Evolutionary conservation across 192 early-diverging fungal genomes (phyloP).

Genomic region (Entomortierella parvispora): DNA sequence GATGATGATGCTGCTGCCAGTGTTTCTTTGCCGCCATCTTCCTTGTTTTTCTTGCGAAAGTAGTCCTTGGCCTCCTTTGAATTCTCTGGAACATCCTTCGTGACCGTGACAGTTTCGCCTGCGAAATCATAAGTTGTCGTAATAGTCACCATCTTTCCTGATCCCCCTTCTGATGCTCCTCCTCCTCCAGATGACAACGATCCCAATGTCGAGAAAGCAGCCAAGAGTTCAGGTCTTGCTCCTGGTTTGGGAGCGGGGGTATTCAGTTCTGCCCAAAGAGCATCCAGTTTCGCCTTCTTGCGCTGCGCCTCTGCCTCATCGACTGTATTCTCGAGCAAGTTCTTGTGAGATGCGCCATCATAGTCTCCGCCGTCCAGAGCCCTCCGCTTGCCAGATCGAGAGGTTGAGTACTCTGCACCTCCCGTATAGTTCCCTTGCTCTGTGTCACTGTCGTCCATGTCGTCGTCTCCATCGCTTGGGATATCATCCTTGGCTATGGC

Average conservation of each 20-base stretch:
- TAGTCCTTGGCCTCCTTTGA: conserved; percentile 50
- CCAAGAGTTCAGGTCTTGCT: background rate
- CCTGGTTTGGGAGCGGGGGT: conserved; percentile 14
- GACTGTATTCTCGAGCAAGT: background rate
- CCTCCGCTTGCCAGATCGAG: conserved; percentile 34
- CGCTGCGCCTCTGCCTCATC: conserved; percentile 11
- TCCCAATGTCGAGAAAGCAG: background rate
- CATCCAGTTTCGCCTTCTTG: conserved; percentile 56
- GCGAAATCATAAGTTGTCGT: conserved; percentile 53
- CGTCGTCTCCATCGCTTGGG: conserved; percentile 24
- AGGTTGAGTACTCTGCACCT: conserved; percentile 4
- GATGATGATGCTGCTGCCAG: background rate
- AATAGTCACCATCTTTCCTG: conserved; percentile 42
- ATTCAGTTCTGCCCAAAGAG: conserved; percentile 69
- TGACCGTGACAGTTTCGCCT: conserved; percentile 48
- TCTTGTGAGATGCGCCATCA: conserved; percentile 4
- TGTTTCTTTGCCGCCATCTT: background rate
- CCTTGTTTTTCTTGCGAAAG: conserved; percentile 17
- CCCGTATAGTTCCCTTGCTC: background rate
- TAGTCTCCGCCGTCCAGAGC: background rate
- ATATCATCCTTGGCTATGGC: conserved; percentile 33
- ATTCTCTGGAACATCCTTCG: conserved; percentile 48
- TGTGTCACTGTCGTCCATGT: conserved; percentile 29
- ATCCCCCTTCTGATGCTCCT: background rate
- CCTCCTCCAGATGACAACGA: background rate